phyloP scores from a whole-genome alignment of 371 early-diverging fungal genomes.

The Actinomucor elegans region DNA sequence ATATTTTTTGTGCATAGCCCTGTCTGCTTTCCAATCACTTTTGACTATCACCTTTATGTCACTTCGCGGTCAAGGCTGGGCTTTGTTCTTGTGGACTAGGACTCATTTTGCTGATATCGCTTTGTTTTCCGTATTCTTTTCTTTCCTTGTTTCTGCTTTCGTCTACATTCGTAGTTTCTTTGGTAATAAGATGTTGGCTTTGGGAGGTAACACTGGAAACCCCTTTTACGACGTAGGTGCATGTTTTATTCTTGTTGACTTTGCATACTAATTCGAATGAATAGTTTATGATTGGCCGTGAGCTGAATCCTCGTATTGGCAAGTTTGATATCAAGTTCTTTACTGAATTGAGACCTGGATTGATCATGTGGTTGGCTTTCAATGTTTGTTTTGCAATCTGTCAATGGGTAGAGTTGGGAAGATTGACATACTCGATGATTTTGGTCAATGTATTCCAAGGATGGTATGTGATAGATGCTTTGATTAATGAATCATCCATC shows the following conservation, averaged over 20 bases:
- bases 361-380: constrained; percentile 80
- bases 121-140: constrained; percentile 63
- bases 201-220: constrained; percentile 92
- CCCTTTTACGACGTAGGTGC: constrained; percentile 77
- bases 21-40: constrained; percentile 54
- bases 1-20: constrained; percentile 13
- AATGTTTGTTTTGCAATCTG: constrained; percentile 75
- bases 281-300: constrained; percentile 79
- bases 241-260: background rate
- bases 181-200: constrained; percentile 65
- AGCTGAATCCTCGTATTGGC: constrained; percentile 85
- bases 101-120: constrained; percentile 73
- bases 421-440: constrained; percentile 78
- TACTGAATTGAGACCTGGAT: constrained; percentile 87
- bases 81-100: constrained; percentile 67
- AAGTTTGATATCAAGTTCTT: constrained; percentile 91
- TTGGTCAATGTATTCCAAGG: constrained; percentile 75
- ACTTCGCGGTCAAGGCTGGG: constrained; percentile 28
- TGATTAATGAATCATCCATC: constrained; percentile 78
- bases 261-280: background rate
- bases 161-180: constrained; percentile 82
- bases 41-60: constrained; percentile 56
- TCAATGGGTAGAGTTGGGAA: constrained; percentile 69
- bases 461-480: constrained; percentile 84
- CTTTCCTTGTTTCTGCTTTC: constrained; percentile 60